Base-by-base conservation (phyloP, 805 yeast genomes). In the Candida mattraensis region DNA sequence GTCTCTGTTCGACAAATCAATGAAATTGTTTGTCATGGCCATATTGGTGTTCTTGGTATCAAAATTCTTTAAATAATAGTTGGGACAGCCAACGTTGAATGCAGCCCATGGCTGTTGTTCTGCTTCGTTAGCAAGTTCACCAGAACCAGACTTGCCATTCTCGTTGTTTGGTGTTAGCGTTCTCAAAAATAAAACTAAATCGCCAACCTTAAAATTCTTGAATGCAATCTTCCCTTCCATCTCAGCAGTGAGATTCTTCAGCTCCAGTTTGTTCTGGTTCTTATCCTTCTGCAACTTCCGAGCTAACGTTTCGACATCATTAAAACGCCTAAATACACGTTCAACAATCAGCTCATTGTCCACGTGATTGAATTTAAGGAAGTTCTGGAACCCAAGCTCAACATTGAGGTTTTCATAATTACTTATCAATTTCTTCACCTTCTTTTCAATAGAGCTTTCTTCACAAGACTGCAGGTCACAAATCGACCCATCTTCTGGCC, bases 301-400 rank as follows among this genome's bases (percentile, higher is more conserved):
- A 2, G 98, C 98, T 49, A 89, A 70, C 5, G 82, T 76, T 56
- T 93, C 98, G 33, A 91, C 94, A 53, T 91, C 98, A 37, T 74
- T 77, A 51, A 93, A 89, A 40, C 99, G 67, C 54, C 83, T 79
- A 24, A 80, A 71, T 3, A 88, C 75, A 10, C 58, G 53, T 24
- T 52, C 56, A 13, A 60, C 48, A 9, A 63, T 39, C 13, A 59
- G 32, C 13, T 47, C 46, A 16, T 44, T 47, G 26, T 56, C 59
- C 16, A 61, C 48, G 14, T 42, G 50, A 11, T 47, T 48, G 35
- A 46, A 42, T 4, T 37, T 36, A 11, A 47, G 33, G 30, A 61
- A 61, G 16, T 51, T 54, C 17, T 61, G 63, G 48, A 61, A 69
- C 37, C 69, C 71, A 9, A 52, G 45, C 25, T 60, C 60, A n/a